These are phyloP conservation scores for Pseudozyma tsukubaensis DNA, from an alignment of 1,284 basidiomycete genomes.

Conservation along the genomic window DNA sequence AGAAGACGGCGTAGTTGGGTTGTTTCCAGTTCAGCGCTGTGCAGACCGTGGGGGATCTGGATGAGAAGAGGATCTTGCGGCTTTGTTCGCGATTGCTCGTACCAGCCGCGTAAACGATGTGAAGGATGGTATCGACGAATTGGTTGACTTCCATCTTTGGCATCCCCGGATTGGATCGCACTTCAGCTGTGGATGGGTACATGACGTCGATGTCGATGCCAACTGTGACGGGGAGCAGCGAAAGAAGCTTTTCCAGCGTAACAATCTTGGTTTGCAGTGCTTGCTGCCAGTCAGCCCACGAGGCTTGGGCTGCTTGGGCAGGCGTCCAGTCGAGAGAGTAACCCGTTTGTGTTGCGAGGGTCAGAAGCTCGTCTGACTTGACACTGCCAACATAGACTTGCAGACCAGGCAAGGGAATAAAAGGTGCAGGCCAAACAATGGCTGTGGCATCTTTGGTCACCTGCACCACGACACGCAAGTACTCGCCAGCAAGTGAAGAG, in stretches of 20 bases:
- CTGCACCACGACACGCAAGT: constrained; percentile 86
- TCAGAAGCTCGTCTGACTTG: constrained; percentile 81
- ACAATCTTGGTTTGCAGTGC: constrained; percentile 47
- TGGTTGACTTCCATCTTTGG: constrained; percentile 64
- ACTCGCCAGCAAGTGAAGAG: constrained; percentile 87
- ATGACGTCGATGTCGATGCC: constrained; percentile 65
- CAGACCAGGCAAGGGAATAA: constrained; percentile 78
- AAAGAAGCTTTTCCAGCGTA: constrained; percentile 58
- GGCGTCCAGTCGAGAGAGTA: constrained; percentile 35
- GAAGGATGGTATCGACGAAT: constrained; percentile 66
- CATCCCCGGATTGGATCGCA: constrained; percentile 54
- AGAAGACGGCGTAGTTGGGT: constrained; percentile 97
- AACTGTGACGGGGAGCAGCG: constrained; percentile 55
- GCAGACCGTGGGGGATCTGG: constrained; percentile 64
- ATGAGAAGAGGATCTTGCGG: constrained; percentile 65
- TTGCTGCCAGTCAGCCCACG: constrained; percentile 55
- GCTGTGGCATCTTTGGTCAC: constrained; percentile 90
- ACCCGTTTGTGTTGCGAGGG: constrained; percentile 72
- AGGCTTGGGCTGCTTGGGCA: constrained; percentile 28
- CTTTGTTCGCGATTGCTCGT: constrained; percentile 54
- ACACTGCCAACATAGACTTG: constrained; percentile 86
- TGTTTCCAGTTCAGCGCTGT: constrained; percentile 98
- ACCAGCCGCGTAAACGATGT: constrained; percentile 65
- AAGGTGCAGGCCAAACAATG: constrained; percentile 80
- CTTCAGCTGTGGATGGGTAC: constrained; percentile 61